Percentiles rank a stretch among this genome's conserved stretches.
These are phyloP conservation scores for Catunica adiposa DNA, from an alignment of 2,329 filamentous ascomycete species.

Conservation along the genomic window DNA sequence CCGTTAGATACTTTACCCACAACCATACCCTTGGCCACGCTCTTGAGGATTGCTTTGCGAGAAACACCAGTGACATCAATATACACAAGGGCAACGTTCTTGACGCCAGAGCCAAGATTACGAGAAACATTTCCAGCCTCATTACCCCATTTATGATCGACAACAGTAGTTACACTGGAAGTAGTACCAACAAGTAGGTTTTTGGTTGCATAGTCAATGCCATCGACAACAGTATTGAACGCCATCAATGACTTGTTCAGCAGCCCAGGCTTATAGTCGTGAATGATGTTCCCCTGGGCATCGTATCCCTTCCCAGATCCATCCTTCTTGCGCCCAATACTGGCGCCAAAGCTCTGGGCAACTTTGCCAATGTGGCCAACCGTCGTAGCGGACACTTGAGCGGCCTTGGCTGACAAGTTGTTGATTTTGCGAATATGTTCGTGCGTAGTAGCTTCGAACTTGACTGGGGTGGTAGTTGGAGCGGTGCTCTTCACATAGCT, in stretches of 20 bases:
- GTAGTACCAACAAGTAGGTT: slow-evolving; percentile 60
- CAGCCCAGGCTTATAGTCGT: slow-evolving; percentile 69
- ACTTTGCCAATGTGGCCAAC: slow-evolving; percentile 69
- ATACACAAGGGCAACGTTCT: slow-evolving; percentile 93
- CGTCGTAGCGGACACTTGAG: slow-evolving; percentile 66
- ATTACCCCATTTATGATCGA: slow-evolving; percentile 73
- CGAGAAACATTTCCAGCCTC: slow-evolving; percentile 69
- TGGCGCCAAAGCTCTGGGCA: slow-evolving; percentile 79
- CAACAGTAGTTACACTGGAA: slow-evolving; percentile 66
- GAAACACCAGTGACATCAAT: slow-evolving; percentile 92
- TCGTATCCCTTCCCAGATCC: slow-evolving; percentile 44
- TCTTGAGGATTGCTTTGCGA: slow-evolving; percentile 76
- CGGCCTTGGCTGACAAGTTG: slow-evolving; percentile 65
- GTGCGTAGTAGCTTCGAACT: slow-evolving; percentile 74
- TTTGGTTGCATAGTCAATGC: slow-evolving; percentile 73
- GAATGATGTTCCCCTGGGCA: slow-evolving; percentile 48
- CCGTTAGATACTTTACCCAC: slow-evolving; percentile 63
- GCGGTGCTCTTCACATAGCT: slow-evolving; percentile 66
- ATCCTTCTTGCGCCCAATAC: slow-evolving; percentile 39
- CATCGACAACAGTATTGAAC: slow-evolving; percentile 85
- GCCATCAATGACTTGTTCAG: slow-evolving; percentile 95
- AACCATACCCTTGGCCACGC: slow-evolving; percentile 92
- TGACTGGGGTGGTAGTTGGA: slow-evolving; percentile 63
- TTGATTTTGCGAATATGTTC: slow-evolving; percentile 77
- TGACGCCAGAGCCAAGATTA: slow-evolving; percentile 68